Percentiles rank a stretch among this genome's conserved stretches.
Conservation (phyloP, 176 grass and related monocot species). For the Oryza coarctata region DNA sequence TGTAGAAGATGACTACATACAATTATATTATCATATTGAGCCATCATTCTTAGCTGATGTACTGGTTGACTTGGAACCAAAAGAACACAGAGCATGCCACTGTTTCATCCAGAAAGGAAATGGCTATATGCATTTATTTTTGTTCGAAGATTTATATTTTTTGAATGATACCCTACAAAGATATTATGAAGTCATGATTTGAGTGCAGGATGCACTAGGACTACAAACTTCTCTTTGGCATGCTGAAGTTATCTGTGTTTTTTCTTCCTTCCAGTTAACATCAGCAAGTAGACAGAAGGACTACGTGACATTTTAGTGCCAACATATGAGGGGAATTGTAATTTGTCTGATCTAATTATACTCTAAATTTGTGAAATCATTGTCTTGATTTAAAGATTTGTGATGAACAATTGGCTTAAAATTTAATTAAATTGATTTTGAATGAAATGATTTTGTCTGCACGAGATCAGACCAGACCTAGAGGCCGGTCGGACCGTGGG, state of each 20-base stretch:
- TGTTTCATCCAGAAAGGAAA: neutral
- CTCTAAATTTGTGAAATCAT: no score
- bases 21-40: neutral
- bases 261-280: conserved; percentile 16
- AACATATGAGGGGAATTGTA: neutral
- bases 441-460: no score
- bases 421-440: no score
- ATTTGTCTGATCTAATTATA: neutral
- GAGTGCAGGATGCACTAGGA: neutral
- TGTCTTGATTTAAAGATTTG: no score
- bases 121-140: neutral
- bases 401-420: no score
- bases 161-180: neutral
- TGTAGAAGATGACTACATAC: neutral
- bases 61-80: neutral
- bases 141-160: neutral
- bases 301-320: neutral
- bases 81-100: neutral
- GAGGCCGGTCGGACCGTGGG: no score
- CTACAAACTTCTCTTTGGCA: neutral
- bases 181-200: neutral
- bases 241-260: neutral
- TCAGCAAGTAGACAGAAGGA: neutral
- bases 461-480: no score
- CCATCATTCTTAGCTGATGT: neutral